Evolutionary conservation across 768 basidiomycete species (phyloP).

Genomic region (Suillus placidus): DNA sequence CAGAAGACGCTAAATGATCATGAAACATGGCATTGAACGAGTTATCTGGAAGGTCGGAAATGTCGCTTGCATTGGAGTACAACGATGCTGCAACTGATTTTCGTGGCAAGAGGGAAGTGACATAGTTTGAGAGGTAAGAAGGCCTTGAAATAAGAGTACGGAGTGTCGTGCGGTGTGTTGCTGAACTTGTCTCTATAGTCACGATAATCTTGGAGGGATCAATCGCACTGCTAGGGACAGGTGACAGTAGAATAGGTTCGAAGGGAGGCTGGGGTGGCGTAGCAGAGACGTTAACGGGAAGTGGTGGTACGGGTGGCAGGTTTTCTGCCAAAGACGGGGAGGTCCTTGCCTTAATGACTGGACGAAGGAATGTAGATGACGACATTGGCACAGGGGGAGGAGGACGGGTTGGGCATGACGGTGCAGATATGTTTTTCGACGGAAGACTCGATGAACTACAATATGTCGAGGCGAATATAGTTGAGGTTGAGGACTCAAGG

Average conservation of each 20-base stretch:
- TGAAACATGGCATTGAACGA: constrained; percentile 56
- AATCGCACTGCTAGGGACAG: constrained; percentile 47
- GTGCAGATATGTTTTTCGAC: constrained; percentile 27
- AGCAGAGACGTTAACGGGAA: constrained; percentile 47
- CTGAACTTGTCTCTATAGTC: constrained; percentile 73
- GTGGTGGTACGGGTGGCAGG: constrained; percentile 48
- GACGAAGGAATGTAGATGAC: constrained; percentile 31
- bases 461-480: constrained; percentile 36
- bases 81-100: constrained; percentile 56
- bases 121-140: constrained; percentile 63
- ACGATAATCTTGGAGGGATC: constrained; percentile 69
- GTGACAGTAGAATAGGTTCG: constrained; percentile 65
- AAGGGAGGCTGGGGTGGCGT: constrained; percentile 61
- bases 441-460: constrained; percentile 23
- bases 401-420: constrained; percentile 40
- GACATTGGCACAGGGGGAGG: constrained; percentile 30
- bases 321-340: constrained; percentile 36
- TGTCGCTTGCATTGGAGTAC: constrained; percentile 53
- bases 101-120: constrained; percentile 47
- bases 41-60: constrained; percentile 22
- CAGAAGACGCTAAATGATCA: constrained; percentile 64
- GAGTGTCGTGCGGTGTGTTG: constrained; percentile 65
- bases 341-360: constrained; percentile 38
- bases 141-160: constrained; percentile 68
- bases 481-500: not conserved